Percentiles rank a stretch among this genome's conserved stretches.
phyloP scores from a whole-genome alignment of 208 protist species.

The Leishmania major region DNA sequence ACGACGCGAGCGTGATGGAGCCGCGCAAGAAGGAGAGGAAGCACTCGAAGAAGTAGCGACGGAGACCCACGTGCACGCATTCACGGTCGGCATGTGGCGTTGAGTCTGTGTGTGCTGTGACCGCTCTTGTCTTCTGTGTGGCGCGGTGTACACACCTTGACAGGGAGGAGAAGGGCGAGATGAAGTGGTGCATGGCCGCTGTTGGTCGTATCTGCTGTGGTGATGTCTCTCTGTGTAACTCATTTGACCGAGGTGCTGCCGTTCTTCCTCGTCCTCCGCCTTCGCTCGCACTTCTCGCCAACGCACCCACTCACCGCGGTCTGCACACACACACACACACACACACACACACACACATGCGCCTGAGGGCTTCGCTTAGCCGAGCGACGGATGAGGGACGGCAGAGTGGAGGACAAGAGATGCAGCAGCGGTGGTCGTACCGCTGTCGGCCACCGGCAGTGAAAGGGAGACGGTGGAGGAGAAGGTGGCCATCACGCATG shows the following conservation, averaged over 20 bases:
- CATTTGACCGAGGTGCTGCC: background rate
- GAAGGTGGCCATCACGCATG: background rate
- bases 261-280: background rate
- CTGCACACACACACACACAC: too few relatives aligned
- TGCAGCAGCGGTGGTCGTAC: background rate
- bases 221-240: background rate
- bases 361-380: background rate
- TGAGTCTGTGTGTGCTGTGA: too few relatives aligned
- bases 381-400: background rate
- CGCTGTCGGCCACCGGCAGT: background rate
- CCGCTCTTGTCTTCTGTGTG: too few relatives aligned
- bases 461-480: background rate
- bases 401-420: background rate
- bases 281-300: too few relatives aligned
- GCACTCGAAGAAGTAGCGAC: slow-evolving; percentile 31
- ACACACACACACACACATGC: too few relatives aligned
- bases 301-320: background rate
- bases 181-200: background rate
- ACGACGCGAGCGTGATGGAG: slow-evolving; percentile 22
- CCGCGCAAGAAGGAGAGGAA: slow-evolving; percentile 20
- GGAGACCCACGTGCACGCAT: background rate
- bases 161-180: too few relatives aligned
- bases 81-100: background rate
- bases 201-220: background rate
- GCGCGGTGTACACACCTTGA: too few relatives aligned